These are phyloP conservation scores for Blastobotrys proliferans DNA, from an alignment of 1,139 yeast species.

Conservation along the genomic window DNA sequence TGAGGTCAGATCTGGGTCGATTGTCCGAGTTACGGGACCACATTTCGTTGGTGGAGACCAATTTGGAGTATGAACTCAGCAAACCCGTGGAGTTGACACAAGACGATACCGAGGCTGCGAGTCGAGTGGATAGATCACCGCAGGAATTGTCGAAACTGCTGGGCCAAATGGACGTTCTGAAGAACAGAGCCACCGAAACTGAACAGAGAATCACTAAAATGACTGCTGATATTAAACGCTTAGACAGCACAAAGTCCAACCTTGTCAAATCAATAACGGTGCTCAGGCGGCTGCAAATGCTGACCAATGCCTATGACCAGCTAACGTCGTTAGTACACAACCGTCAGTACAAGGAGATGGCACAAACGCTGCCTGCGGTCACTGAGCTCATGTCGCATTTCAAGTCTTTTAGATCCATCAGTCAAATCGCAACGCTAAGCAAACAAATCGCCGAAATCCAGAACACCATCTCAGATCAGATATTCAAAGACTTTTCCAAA, in stretches of 20 bases:
- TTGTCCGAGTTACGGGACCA: conserved; percentile 24
- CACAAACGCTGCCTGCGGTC: conserved; percentile 68
- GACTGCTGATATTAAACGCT: conserved; percentile 70
- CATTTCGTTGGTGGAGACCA: conserved; percentile 43
- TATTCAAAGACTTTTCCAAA: conserved; percentile 68
- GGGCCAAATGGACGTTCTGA: conserved; percentile 43
- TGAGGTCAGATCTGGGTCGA: conserved; percentile 22
- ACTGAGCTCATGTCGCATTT: conserved; percentile 73
- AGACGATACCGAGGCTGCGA: conserved; percentile 27
- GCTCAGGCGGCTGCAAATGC: conserved; percentile 80
- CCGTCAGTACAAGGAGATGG: conserved; percentile 62
- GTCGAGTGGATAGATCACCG: conserved; percentile 24
- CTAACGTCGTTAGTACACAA: conserved; percentile 47
- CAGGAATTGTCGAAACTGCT: conserved; percentile 39
- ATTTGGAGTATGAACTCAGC: conserved; percentile 43
- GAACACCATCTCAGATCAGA: conserved; percentile 62
- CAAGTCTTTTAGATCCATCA: conserved; percentile 77
- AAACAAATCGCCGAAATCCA: conserved; percentile 62
- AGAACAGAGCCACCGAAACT: conserved; percentile 49
- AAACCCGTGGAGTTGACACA: conserved; percentile 33
- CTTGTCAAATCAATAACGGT: conserved; percentile 81
- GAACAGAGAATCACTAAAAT: conserved; percentile 61
- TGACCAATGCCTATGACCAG: conserved; percentile 70
- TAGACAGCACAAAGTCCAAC: conserved; percentile 81
- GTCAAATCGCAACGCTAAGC: conserved; percentile 70